Percentiles rank a stretch among this genome's conserved stretches.
phyloP scores from a whole-genome alignment of 2,329 filamentous ascomycete species.

The Ophiocordyceps camponoti-rufipedis region DNA sequence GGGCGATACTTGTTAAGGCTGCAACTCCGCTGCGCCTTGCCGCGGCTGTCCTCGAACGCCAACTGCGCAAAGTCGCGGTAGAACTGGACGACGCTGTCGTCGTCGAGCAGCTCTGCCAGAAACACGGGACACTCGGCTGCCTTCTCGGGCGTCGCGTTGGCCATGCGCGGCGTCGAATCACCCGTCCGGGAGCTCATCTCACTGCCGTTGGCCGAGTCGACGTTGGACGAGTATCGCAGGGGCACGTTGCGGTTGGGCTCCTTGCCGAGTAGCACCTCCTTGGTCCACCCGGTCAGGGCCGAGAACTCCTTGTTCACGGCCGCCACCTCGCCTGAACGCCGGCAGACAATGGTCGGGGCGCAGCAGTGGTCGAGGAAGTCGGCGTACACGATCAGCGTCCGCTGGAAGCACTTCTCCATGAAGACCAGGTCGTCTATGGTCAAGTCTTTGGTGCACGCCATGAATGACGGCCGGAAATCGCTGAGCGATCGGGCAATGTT shows the following conservation, averaged over 20 bases:
- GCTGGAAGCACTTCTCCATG: conserved; percentile 94
- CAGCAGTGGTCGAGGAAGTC: conserved; percentile 79
- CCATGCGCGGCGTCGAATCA: conserved; percentile 32
- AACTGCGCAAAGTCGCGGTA: conserved; percentile 90
- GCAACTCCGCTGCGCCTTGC: conserved; percentile 66
- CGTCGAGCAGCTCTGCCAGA: conserved; percentile 79
- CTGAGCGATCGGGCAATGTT: conserved; percentile 76
- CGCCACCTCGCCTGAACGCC: conserved; percentile 85
- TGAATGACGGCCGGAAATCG: conserved; percentile 82
- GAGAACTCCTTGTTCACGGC: conserved; percentile 93
- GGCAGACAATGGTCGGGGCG: conserved; percentile 79
- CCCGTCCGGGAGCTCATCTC: conserved; percentile 15
- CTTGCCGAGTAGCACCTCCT: conserved; percentile 73
- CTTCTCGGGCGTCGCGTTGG: conserved; percentile 22
- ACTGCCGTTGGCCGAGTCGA: conserved; percentile 14
- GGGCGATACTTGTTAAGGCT: conserved; percentile 82
- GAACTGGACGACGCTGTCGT: conserved; percentile 83
- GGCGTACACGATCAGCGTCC: conserved; percentile 82
- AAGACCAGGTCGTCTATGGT: conserved; percentile 82
- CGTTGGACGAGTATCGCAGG: conserved; percentile 25
- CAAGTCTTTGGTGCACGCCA: conserved; percentile 77
- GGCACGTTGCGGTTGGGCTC: conserved; percentile 81
- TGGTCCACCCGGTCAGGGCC: conserved; percentile 88
- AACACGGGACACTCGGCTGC: conserved; percentile 53
- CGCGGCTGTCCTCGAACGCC: conserved; percentile 79